Evolutionary conservation across 2,329 filamentous ascomycete species (phyloP).

Genomic region (Bipolaris zeicola): DNA sequence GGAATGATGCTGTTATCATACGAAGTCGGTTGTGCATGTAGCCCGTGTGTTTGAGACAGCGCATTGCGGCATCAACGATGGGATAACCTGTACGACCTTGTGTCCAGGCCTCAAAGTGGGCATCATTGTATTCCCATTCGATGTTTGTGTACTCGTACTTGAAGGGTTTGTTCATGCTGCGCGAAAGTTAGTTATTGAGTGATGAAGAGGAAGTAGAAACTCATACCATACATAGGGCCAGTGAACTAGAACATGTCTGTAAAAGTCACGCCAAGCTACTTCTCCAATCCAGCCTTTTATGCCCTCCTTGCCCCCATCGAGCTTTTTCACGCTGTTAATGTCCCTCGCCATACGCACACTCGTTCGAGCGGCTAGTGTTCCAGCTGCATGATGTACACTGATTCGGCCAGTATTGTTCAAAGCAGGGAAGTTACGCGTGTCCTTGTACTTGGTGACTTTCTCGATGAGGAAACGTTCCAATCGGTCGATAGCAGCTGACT

Average conservation of each 20-base stretch:
- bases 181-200: neutral
- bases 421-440: constrained; percentile 52
- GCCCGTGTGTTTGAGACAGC: constrained; percentile 55
- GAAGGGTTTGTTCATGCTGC: constrained; percentile 73
- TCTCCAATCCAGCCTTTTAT: constrained; percentile 56
- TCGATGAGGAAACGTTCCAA: constrained; percentile 54
- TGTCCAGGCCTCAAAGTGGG: constrained; percentile 70
- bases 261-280: constrained; percentile 60
- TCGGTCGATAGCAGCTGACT: constrained; percentile 51
- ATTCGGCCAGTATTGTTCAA: constrained; percentile 50
- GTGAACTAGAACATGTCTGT: constrained; percentile 70
- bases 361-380: constrained; percentile 54
- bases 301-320: constrained; percentile 56
- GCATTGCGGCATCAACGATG: constrained; percentile 59
- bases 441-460: constrained; percentile 49
- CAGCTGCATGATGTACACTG: constrained; percentile 53
- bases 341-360: constrained; percentile 59
- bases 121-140: constrained; percentile 67
- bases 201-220: neutral
- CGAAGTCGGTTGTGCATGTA: constrained; percentile 61
- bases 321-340: constrained; percentile 54
- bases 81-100: constrained; percentile 54
- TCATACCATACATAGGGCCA: constrained; percentile 81
- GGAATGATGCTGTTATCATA: constrained; percentile 58
- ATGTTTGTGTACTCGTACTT: constrained; percentile 86